A percentile compares a stretch with the other conserved stretches of the same genome.
phyloP scores from a whole-genome alignment of 148 eudicot species.

The Rhododendron molle region DNA sequence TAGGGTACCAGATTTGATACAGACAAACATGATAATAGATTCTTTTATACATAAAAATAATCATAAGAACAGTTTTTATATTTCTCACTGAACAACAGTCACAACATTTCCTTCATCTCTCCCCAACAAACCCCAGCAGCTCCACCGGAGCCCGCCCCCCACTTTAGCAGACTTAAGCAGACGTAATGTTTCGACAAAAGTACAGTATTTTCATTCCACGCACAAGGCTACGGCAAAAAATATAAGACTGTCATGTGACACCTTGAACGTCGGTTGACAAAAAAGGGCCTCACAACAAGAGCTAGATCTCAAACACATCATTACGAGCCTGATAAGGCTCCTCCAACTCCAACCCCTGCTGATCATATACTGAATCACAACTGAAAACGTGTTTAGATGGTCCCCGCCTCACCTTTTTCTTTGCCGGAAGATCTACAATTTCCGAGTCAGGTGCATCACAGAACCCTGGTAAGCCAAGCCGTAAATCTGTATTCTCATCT shows the following conservation, averaged over 20 bases:
- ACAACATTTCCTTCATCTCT: background rate
- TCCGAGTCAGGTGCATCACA: conserved; percentile 17
- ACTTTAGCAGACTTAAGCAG: background rate
- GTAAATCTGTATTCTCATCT: conserved; percentile 26
- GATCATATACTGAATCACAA: conserved; percentile 4
- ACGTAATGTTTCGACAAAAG: background rate
- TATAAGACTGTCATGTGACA: background rate
- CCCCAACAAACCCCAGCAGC: background rate
- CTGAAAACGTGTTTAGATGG: conserved; percentile 7
- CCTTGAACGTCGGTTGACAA: background rate
- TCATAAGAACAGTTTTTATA: background rate
- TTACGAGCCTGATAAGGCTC: conserved; percentile 9
- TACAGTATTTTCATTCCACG: background rate
- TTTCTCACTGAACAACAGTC: background rate
- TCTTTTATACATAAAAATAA: background rate
- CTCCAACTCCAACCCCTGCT: conserved; percentile 9
- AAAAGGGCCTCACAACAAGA: background rate
- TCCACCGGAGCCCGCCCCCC: background rate
- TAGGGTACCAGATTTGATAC: background rate
- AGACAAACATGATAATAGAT: background rate
- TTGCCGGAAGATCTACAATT: conserved; percentile 17
- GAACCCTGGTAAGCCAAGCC: conserved; percentile 25
- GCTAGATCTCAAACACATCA: conserved; percentile 1
- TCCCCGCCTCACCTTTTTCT: conserved; percentile 23
- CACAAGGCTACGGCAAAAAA: background rate